Base-by-base conservation (phyloP, 768 basidiomycete species). In the Lentinus brumalis region DNA sequence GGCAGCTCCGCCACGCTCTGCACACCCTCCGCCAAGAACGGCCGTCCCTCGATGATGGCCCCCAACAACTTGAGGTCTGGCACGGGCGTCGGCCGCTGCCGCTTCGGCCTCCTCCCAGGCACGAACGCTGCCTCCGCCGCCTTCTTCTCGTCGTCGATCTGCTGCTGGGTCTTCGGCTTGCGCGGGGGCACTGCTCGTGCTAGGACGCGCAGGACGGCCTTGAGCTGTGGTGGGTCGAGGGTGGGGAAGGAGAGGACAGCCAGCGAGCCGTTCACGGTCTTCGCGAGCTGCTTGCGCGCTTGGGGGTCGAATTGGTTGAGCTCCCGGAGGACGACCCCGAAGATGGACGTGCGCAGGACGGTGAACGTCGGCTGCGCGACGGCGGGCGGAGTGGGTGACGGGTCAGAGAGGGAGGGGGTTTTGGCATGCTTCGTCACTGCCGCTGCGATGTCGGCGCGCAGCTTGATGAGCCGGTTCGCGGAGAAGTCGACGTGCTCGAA, bases 401-500 rank as follows among this genome's bases (percentile, higher is more conserved):
- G 70, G 58, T 82, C 77, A 21, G 76, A 59, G 18, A 71, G 67
- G 16, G 68, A 72, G 35, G 46, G 47, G 21, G 68, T 68, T 60
- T 81, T 81, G 18, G 77, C 76, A 47, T 70, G 67, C 45, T 68
- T 66, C 39, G 67, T 57, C 2, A 82, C 77, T 1, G 91, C 87
- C 3, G 77, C 74, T 4, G 79, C 73, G 57, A 96, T 86, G 53
- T 91, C 88, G 41, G 81, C 76, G 21, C 94, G 83, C 30, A 97
- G 80, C 55, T 83, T 81, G 59, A 84, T 79, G 65, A 93, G 79
- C 42, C 88, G 82, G 42, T 82, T 78, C 2, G 89, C 85, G 31
- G 85, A 78, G 70, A 96, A 90, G 63, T 91, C 87, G 63, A 83
- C 79, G 73, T 94, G 92, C 53, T 86, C 81, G 61, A 96, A 85